Conservation (phyloP, 2,329 filamentous ascomycete species). For the Anisogramma anomala region DNA sequence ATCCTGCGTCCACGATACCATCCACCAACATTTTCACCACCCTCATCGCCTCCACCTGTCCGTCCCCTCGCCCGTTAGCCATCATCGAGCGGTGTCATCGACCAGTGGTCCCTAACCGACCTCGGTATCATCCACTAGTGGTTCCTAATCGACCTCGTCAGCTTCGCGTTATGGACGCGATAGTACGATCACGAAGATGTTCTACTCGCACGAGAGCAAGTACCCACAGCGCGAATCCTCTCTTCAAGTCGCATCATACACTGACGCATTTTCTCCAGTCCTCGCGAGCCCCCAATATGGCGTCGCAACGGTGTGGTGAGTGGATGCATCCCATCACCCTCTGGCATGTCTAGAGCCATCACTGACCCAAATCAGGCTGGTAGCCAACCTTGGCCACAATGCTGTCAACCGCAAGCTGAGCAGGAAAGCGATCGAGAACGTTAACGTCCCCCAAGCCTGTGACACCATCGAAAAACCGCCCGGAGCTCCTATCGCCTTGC, state of each 20-base stretch:
- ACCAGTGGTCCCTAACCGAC: not conserved
- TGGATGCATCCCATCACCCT: not conserved
- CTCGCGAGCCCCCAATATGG: conserved; percentile 81
- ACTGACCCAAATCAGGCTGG: conserved; percentile 50
- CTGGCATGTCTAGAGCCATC: not conserved
- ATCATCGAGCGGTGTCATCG: no score
- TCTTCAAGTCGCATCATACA: not conserved
- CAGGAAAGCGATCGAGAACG: conserved; percentile 76
- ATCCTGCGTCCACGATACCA: no score
- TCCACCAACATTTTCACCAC: not conserved
- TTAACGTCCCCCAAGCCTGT: conserved; percentile 79
- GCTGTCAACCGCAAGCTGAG: conserved; percentile 62
- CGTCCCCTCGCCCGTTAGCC: no score
- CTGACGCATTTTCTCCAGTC: conserved; percentile 35
- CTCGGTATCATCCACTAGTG: not conserved
- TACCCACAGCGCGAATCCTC: conserved; percentile 8
- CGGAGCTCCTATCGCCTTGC: conserved; percentile 75
- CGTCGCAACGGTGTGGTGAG: conserved; percentile 86
- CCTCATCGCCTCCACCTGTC: no score
- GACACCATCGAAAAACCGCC: conserved; percentile 69
- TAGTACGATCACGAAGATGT: conserved; percentile 47
- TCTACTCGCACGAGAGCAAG: conserved; percentile 91
- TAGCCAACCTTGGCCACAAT: conserved; percentile 74
- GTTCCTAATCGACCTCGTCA: not conserved
- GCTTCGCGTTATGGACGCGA: not conserved